Evolutionary conservation across 192 early-diverging fungal species (phyloP).

Genomic region (Umbelopsis sp.): DNA sequence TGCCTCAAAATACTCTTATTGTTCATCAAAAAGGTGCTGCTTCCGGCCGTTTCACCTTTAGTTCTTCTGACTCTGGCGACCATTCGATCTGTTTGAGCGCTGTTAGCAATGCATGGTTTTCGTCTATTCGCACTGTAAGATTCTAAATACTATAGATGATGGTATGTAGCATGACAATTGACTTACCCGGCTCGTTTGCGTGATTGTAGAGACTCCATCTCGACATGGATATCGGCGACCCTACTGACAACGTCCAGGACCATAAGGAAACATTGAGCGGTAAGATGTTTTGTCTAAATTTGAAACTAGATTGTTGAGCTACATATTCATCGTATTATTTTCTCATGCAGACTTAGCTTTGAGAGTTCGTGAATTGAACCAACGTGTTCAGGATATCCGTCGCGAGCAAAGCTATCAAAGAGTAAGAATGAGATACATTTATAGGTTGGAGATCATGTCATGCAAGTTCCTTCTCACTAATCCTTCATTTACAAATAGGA

Average conservation of each 20-base stretch:
- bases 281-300: not conserved
- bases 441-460: conserved; percentile 1
- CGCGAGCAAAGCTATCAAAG: conserved; percentile 90
- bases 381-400: conserved; percentile 78
- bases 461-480: not conserved
- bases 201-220: conserved; percentile 44
- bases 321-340: not conserved
- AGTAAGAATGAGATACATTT: conserved; percentile 47
- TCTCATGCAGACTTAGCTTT: conserved; percentile 59
- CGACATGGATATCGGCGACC: conserved; percentile 50
- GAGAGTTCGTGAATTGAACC: conserved; percentile 81
- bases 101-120: conserved; percentile 71
- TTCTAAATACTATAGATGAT: not conserved
- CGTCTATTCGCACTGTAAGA: conserved; percentile 64
- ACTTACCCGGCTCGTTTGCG: not conserved
- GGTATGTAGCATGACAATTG: conserved; percentile 28
- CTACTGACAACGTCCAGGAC: conserved; percentile 33
- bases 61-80: conserved; percentile 84
- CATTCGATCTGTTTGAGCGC: conserved; percentile 89
- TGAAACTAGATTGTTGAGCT: not conserved
- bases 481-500: conserved; percentile 51
- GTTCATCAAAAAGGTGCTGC: conserved; percentile 75
- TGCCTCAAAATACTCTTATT: conserved; percentile 51
- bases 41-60: conserved; percentile 89
- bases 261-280: conserved; percentile 40